Percentiles rank a stretch among this genome's conserved stretches.
These are phyloP conservation scores for Trapa bicornis DNA, from an alignment of 345 rosid species.

Conservation along the genomic window DNA sequence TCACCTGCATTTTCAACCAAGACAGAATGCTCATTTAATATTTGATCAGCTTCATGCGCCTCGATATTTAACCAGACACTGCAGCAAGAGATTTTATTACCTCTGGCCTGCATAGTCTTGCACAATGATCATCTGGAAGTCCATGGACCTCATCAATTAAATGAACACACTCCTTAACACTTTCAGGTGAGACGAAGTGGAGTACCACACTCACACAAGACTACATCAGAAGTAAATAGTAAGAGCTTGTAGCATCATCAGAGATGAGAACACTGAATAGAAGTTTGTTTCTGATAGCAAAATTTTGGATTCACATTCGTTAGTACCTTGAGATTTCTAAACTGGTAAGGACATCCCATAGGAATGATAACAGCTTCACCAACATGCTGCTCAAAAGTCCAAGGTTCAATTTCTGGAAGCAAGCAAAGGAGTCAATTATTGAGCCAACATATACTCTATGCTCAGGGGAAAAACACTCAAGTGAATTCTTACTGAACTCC, in stretches of 20 bases:
- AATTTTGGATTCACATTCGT: background rate
- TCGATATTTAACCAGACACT: slow-evolving; percentile 1
- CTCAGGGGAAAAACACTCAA: background rate
- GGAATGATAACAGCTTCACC: slow-evolving; percentile 94
- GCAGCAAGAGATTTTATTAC: slow-evolving; percentile 21
- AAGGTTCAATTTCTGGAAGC: slow-evolving; percentile 70
- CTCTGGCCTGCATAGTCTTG: slow-evolving; percentile 58
- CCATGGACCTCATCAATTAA: slow-evolving; percentile 55
- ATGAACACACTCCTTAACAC: slow-evolving; percentile 43
- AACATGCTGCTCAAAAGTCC: slow-evolving; percentile 84
- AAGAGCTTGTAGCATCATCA: too few species aligned
- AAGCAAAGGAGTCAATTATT: slow-evolving; percentile 6
- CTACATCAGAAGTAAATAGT: slow-evolving; percentile 18
- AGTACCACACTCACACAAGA: slow-evolving; percentile 80
- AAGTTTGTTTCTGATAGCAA: background rate
- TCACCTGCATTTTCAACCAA: slow-evolving; percentile 37
- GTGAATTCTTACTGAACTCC: slow-evolving; percentile 54
- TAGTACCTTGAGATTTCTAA: slow-evolving; percentile 66
- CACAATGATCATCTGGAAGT: slow-evolving; percentile 56
- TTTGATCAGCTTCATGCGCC: background rate
- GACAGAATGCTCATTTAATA: background rate
- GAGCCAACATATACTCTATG: background rate
- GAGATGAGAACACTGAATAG: background rate
- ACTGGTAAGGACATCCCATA: slow-evolving; percentile 91
- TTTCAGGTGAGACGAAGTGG: slow-evolving; percentile 88